Evolutionary conservation across 768 basidiomycete species (phyloP).

Genomic region (Lentinula sp.): DNA sequence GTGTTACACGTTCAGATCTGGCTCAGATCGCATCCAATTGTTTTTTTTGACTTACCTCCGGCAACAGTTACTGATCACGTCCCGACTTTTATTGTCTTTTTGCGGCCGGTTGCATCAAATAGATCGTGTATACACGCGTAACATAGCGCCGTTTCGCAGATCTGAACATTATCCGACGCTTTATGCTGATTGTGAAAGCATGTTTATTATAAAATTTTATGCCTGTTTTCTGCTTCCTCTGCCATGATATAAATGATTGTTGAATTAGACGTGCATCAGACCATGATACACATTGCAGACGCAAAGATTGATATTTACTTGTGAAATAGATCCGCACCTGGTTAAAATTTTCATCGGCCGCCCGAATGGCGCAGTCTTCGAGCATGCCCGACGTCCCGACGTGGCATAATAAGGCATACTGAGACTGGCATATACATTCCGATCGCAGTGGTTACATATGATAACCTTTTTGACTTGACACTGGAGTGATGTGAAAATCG

Average conservation of each 20-base stretch:
- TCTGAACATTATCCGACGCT: background rate
- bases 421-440: background rate
- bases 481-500: too few relatives aligned
- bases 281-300: too few relatives aligned
- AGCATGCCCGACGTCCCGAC: background rate
- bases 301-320: too few relatives aligned
- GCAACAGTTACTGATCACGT: conserved; percentile 20
- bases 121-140: background rate
- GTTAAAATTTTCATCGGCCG: too few relatives aligned
- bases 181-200: too few relatives aligned
- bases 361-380: too few relatives aligned
- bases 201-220: too few relatives aligned
- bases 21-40: conserved; percentile 25
- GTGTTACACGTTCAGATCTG: background rate
- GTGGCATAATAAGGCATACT: background rate
- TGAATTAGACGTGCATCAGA: too few relatives aligned
- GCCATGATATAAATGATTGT: too few relatives aligned
- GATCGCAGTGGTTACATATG: background rate
- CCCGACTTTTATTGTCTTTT: conserved; percentile 36
- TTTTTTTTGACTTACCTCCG: conserved; percentile 14
- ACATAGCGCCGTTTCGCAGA: background rate
- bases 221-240: too few relatives aligned
- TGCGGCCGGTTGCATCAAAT: background rate
- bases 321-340: too few relatives aligned
- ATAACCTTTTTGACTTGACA: background rate